Evolutionary conservation across 2,329 filamentous ascomycete genomes (phyloP).

Genomic region (Macroventuria anomochaeta): DNA sequence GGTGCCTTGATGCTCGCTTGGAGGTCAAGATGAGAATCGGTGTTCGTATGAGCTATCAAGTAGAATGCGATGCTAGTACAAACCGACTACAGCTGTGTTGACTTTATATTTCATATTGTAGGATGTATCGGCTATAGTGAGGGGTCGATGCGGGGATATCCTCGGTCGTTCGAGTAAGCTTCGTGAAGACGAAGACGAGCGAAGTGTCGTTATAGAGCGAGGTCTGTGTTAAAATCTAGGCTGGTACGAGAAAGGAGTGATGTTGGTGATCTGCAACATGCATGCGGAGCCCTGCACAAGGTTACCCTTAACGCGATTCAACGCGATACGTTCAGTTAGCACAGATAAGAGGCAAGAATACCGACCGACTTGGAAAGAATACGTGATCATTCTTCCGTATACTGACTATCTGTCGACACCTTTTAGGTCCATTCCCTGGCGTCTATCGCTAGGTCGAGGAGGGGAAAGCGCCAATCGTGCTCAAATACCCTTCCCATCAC

Average conservation of each 20-base stretch:
- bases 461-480: constrained; percentile 9
- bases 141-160: constrained; percentile 15
- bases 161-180: constrained; percentile 17
- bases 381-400: not conserved
- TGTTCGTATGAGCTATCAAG: too few species aligned
- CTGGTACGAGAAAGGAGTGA: not conserved
- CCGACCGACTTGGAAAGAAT: constrained; percentile 2
- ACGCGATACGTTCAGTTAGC: not conserved
- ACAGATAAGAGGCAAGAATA: not conserved
- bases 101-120: not conserved
- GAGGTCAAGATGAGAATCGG: not conserved
- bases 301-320: not conserved
- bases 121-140: not conserved
- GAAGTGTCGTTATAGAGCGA: not conserved
- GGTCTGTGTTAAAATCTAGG: not conserved
- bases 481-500: constrained; percentile 9
- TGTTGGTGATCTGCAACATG: not conserved
- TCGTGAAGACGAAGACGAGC: not conserved
- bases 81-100: not conserved
- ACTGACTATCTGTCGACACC: constrained; percentile 2
- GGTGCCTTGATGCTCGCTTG: too few species aligned
- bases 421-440: constrained; percentile 7
- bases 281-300: not conserved
- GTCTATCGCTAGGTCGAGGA: constrained; percentile 6
- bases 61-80: not conserved